Evolutionary conservation across 805 yeast genomes (phyloP), one percentile per base, ranked within the genome.

Genomic region (Wickerhamomyces sydowiorum): DNA sequence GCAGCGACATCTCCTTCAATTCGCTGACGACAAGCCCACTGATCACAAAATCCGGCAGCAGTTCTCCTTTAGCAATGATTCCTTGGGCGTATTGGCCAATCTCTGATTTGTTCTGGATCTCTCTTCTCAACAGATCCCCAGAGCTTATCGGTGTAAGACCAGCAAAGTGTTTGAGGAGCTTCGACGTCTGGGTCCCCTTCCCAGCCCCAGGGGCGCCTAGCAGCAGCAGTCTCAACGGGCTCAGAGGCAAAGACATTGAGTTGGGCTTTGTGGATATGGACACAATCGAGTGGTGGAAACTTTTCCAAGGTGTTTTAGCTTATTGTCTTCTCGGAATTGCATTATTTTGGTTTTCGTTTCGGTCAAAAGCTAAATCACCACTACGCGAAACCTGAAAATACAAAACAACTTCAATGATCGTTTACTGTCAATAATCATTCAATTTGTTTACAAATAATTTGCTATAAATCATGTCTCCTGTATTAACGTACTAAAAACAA

Each of bases 191-290:
- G 0, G 98, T 90, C 2, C 97, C 97, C 59, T 90, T 90, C 1
- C 98, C 98, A 1, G 96, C 75, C 0, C 98, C 98, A 1, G 98
- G 98, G 0, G 97, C 96, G 3, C 97, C 97, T 21, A 91, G 65
- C 8, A 90, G 67, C 22, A 90, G 69, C 30, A 88, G 62, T 52
- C 96, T 67, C 15, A 84, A 58, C 1, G 90, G 81, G 3, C 42
- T 29, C 13, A 33, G 50, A 17, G 35, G 48, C 30, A 51, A 15
- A n/a, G 41, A 33, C 43, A 42, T 34, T n/a, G 35, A 5, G 18
- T n/a, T n/a, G n/a, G n/a, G 15, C 10, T 29, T 8, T n/a, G 7
- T 29, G 18, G 19, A 8, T 24, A 12, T 24, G 12, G 8, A 8
- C 27, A 8, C 8, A 8, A 24, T 12, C 27, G 10, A 24, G 10